A percentile compares a stretch with the other conserved stretches of the same genome.
Evolutionary conservation across 352 stramenopile genomes (phyloP).

Genomic region (Phytophthora tentaculata): DNA sequence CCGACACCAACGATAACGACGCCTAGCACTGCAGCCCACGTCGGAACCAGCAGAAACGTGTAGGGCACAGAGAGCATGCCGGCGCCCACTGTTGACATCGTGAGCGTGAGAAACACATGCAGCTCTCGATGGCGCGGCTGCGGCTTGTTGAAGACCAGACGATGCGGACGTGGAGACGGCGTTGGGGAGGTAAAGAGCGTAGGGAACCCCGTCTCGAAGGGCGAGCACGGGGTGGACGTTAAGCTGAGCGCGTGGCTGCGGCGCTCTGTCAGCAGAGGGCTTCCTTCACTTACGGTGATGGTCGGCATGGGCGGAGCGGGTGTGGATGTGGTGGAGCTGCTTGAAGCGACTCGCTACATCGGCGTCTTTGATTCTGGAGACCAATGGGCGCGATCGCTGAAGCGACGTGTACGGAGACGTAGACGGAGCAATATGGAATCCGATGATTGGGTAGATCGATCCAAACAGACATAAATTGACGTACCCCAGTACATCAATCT

Average conservation of each 20-base stretch:
- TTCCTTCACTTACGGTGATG: constrained; percentile 29
- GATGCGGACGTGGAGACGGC: constrained; percentile 60
- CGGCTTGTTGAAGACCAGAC: constrained; percentile 51
- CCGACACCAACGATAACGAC: constrained; percentile 55
- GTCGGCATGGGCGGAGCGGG: constrained; percentile 22
- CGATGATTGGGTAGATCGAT: constrained; percentile 3
- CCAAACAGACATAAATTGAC: too few species aligned
- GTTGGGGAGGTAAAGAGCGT: constrained; percentile 66
- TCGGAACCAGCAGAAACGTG: constrained; percentile 65
- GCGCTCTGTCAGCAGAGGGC: constrained; percentile 26
- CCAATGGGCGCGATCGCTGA: not conserved
- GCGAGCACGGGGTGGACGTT: constrained; percentile 52
- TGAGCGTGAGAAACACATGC: constrained; percentile 79
- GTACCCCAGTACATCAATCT: too few species aligned
- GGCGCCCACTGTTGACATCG: constrained; percentile 79
- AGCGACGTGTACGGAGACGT: constrained; percentile 19
- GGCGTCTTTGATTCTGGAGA: constrained; percentile 1
- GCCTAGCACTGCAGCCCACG: constrained; percentile 45
- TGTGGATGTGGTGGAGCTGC: constrained; percentile 4
- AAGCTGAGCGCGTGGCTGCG: constrained; percentile 21
- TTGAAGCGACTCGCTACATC: not conserved
- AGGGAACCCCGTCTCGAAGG: constrained; percentile 77
- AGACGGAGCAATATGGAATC: not conserved
- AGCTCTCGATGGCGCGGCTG: constrained; percentile 48
- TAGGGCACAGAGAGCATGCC: constrained; percentile 78